These are phyloP conservation scores for Tephrocybe sp. DNA, from an alignment of 768 basidiomycete genomes.

Conservation along the genomic window DNA sequence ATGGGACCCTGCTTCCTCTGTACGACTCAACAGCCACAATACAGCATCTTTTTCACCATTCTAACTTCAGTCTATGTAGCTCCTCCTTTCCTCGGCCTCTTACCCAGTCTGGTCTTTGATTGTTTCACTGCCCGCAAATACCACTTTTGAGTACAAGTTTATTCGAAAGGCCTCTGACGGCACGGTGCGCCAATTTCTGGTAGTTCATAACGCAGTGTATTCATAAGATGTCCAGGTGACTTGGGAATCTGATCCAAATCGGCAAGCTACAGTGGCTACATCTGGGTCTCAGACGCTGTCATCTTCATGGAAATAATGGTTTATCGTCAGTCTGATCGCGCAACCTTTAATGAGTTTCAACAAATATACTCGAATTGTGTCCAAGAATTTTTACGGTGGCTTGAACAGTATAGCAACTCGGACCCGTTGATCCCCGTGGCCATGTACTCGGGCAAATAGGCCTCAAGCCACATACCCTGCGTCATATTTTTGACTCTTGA, in stretches of 20 bases:
- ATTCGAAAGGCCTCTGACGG: constrained; percentile 54
- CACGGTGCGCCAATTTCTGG: constrained; percentile 32
- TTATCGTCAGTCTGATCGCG: no score
- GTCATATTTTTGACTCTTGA: no score
- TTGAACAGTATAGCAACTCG: no score
- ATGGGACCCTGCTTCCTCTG: constrained; percentile 48
- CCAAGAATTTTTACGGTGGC: no score
- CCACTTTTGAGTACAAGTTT: constrained; percentile 58
- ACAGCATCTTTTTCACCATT: not conserved
- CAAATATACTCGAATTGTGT: no score
- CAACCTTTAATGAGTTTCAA: no score
- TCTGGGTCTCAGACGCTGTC: constrained; percentile 39
- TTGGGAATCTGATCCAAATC: constrained; percentile 65
- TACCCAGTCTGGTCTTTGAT: constrained; percentile 57
- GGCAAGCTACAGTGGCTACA: constrained; percentile 39
- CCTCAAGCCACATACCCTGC: no score
- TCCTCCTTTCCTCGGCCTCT: constrained; percentile 47
- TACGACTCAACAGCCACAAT: constrained; percentile 23
- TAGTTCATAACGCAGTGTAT: not conserved
- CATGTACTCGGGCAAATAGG: no score
- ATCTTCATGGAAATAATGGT: constrained; percentile 40
- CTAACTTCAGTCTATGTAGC: constrained; percentile 25
- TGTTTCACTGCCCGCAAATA: constrained; percentile 46
- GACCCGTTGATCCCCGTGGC: no score
- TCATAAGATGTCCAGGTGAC: constrained; percentile 33